Conservation (phyloP, 2,329 filamentous ascomycete genomes). For the Penicillium sumatraense region DNA sequence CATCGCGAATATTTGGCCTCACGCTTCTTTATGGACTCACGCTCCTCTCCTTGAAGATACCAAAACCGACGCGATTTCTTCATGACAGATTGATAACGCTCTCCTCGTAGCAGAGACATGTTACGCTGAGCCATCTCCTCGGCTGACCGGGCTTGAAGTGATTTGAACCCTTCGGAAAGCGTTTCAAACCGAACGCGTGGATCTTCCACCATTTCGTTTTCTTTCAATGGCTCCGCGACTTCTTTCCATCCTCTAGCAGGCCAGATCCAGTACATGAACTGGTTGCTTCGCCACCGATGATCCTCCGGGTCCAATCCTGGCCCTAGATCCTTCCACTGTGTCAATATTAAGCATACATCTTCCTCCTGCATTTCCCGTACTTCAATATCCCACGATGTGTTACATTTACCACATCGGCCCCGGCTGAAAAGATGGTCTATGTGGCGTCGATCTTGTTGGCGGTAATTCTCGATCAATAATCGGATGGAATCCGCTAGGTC, state of each 20-base stretch:
- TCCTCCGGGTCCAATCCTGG: slow-evolving; percentile 9
- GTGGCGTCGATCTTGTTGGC: background rate
- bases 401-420: slow-evolving; percentile 6
- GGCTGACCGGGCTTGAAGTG: background rate
- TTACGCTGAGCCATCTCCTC: slow-evolving; percentile 7
- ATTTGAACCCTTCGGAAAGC: background rate
- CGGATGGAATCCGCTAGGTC: background rate
- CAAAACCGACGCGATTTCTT: background rate
- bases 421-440: background rate
- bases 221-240: background rate
- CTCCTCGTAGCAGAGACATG: slow-evolving; percentile 4
- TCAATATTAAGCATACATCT: slow-evolving; percentile 5
- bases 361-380: background rate
- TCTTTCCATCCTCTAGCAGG: too few species aligned
- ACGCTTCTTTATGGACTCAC: background rate
- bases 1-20: slow-evolving; percentile 8
- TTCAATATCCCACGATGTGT: slow-evolving; percentile 10
- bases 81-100: slow-evolving; percentile 9
- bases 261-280: background rate
- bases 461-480: background rate
- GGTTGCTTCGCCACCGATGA: slow-evolving; percentile 4
- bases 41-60: slow-evolving; percentile 4
- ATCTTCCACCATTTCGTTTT: slow-evolving; percentile 6
- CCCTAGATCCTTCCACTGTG: slow-evolving; percentile 8
- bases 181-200: slow-evolving; percentile 10